phyloP scores from a whole-genome alignment of 2,329 filamentous ascomycete genomes.

The Scedosporium apiospermum region DNA sequence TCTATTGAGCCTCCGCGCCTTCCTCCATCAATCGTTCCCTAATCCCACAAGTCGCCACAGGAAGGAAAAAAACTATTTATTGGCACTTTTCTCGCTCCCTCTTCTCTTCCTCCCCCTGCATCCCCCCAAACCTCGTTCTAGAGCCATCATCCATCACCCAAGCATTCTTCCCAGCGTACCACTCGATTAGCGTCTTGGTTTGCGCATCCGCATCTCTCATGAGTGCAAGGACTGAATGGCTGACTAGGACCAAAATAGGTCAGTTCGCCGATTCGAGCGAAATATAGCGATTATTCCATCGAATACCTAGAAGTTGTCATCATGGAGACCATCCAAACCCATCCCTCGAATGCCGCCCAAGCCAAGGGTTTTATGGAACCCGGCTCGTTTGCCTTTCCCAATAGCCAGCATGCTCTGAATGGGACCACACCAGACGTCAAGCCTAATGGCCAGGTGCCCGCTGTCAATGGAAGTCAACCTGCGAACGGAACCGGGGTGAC shows the following conservation, averaged over 20 bases:
- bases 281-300: neutral
- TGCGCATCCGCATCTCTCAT: neutral
- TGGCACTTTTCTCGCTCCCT: neutral
- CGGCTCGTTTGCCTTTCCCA: slow-evolving; percentile 85
- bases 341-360: slow-evolving; percentile 83
- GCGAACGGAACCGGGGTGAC: slow-evolving; percentile 69
- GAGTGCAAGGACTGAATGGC: neutral
- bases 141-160: slow-evolving; percentile 14
- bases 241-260: neutral
- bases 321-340: slow-evolving; percentile 87
- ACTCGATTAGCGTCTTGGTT: neutral
- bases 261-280: neutral
- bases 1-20: neutral
- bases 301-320: slow-evolving; percentile 21
- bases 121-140: too few relatives aligned
- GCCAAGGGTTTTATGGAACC: slow-evolving; percentile 93
- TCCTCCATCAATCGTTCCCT: too few relatives aligned
- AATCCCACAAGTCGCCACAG: slow-evolving; percentile 9
- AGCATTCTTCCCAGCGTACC: neutral
- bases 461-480: slow-evolving; percentile 43
- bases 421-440: slow-evolving; percentile 49
- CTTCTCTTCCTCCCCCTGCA: neutral
- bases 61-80: neutral
- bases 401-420: slow-evolving; percentile 72
- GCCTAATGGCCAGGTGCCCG: slow-evolving; percentile 33